A percentile compares a stretch with the other conserved stretches of the same genome.
These are phyloP conservation scores for Bidens hawaiensis DNA, from an alignment of 140 eudicot species.

Conservation along the genomic window DNA sequence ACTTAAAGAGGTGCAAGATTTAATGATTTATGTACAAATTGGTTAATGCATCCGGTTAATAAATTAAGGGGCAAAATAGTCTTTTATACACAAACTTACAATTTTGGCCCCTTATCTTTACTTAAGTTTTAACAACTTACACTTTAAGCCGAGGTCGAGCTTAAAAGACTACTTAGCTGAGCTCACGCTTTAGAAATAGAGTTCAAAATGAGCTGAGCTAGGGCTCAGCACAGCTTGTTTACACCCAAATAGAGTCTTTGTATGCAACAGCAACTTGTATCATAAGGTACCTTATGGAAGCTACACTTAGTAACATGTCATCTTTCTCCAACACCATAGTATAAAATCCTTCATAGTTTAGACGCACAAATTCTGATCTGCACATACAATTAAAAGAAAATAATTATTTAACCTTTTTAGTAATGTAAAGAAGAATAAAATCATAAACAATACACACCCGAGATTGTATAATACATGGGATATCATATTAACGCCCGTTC, in stretches of 20 bases:
- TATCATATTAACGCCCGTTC: conserved; percentile 93
- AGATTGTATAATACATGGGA: conserved; percentile 88
- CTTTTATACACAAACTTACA: no score
- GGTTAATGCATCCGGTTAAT: no score
- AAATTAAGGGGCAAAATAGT: no score
- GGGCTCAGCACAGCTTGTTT: no score
- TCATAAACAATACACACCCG: conserved; percentile 52
- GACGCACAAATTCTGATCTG: conserved; percentile 85
- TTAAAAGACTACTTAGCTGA: no score
- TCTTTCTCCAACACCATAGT: conserved; percentile 85
- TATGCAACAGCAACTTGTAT: conserved; percentile 1
- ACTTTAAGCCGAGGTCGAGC: no score
- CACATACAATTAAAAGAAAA: conserved; percentile 15
- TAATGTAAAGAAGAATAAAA: not conserved
- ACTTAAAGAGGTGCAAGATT: no score
- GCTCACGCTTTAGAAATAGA: no score
- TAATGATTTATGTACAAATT: no score
- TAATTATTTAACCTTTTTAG: not conserved
- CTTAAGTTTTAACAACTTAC: no score
- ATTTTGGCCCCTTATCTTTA: no score
- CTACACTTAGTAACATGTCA: conserved; percentile 64
- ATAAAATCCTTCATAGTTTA: conserved; percentile 71
- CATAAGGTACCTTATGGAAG: conserved; percentile 74
- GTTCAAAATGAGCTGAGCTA: no score
- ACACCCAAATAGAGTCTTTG: not conserved